These are phyloP conservation scores for Cytospora paraplurivora DNA, from an alignment of 2,329 filamentous ascomycete species.

Conservation along the genomic window DNA sequence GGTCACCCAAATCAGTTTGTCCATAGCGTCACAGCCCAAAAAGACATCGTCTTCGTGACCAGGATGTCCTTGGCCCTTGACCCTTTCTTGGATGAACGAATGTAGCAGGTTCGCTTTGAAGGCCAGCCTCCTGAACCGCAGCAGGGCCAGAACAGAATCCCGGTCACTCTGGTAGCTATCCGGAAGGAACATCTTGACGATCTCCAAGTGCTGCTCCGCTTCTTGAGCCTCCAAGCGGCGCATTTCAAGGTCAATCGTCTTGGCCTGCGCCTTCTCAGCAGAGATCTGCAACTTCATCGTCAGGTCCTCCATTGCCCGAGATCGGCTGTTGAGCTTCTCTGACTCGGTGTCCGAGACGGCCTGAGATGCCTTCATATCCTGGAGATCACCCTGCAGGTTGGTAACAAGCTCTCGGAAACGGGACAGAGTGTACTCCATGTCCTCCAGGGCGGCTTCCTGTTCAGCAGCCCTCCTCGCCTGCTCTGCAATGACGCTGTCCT, in stretches of 20 bases:
- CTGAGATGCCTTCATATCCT: conserved; percentile 89
- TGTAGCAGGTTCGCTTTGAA: conserved; percentile 86
- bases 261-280: conserved; percentile 87
- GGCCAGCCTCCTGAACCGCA: conserved; percentile 82
- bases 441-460: conserved; percentile 79
- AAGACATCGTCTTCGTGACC: conserved; percentile 78
- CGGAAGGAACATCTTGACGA: conserved; percentile 86
- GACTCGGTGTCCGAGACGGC: conserved; percentile 92
- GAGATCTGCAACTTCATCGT: conserved; percentile 93
- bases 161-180: conserved; percentile 79
- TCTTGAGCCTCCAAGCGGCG: conserved; percentile 86
- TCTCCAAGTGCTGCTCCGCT: conserved; percentile 82
- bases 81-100: conserved; percentile 75
- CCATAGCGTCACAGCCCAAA: conserved; percentile 76
- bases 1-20: conserved; percentile 82
- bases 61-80: conserved; percentile 67
- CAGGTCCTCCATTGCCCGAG: conserved; percentile 93
- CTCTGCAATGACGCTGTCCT: conserved; percentile 81
- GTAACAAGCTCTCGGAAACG: conserved; percentile 88
- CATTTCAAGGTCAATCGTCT: conserved; percentile 90
- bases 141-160: conserved; percentile 83
- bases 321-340: conserved; percentile 84
- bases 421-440: conserved; percentile 86
- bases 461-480: conserved; percentile 71
- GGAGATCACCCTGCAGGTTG: conserved; percentile 80